Base-by-base conservation (phyloP, 768 basidiomycete species). In the Pulveroboletus sp. region DNA sequence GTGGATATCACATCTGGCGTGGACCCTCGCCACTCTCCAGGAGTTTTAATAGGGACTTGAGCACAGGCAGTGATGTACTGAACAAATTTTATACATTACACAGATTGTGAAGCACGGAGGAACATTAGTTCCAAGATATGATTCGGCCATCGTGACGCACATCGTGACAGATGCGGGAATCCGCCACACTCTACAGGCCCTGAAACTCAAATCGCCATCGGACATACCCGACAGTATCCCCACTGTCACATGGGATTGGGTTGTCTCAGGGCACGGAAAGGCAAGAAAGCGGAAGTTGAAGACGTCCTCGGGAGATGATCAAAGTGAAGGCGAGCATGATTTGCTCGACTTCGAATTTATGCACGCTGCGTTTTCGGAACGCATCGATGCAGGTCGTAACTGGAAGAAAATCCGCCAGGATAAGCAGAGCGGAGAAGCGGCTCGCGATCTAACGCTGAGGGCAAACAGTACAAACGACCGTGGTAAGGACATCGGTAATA, bases 41-140 rank as follows among this genome's bases (percentile, higher is more conserved):
- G 32, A 8, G 3, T 21, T 40, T 39, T 11, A 6, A 28, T 36
- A 6, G 37, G 28, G 38, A 35, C 9, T 39, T 18, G 33, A 11
- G 10, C 3, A 21, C 21, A 15, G 30, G 7, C 43, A 26, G 8
- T 18, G 45, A 9, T 21, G 27, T 39, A 18, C 56, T 64, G n/a
- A 60, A 10, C 9, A 0, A 33, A 10, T 8, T 28, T 41, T 32
- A 6, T 8, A 27, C 54, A 90, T 41, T 32, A 6, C 9, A 27
- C 54, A 90, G 88, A 78, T 91, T 36, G 71, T 82, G 38, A 72
- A 71, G 51, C 69, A 79, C 54, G 89, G 89, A 10, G 89, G 79
- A 39, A 78, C 73, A 18, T 69, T 90, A 24, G 66, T 79, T 35
- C 75, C 85, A 3, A 69, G 58, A 32, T 90, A 78, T 57, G 81